Percentiles rank a stretch among this genome's conserved stretches.
These are phyloP conservation scores for Apophysomyces trapeziformis DNA, from an alignment of 371 early-diverging fungal genomes.

Conservation along the genomic window DNA sequence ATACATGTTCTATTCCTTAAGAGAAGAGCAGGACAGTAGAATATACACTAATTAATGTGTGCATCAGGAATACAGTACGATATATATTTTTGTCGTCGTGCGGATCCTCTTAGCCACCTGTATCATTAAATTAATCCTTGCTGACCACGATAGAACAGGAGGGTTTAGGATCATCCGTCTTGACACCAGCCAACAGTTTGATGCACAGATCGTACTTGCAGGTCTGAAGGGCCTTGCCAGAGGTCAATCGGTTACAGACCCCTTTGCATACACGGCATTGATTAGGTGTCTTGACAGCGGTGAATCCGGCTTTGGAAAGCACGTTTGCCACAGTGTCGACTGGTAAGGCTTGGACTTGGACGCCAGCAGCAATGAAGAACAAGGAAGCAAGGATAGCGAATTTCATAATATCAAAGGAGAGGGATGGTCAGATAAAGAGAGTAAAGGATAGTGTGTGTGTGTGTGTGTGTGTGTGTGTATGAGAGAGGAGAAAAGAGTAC, in stretches of 20 bases:
- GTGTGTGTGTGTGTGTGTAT: too few species aligned
- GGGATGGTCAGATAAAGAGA: background rate
- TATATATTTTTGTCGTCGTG: too few species aligned
- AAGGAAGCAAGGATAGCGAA: background rate
- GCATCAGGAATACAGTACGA: too few species aligned
- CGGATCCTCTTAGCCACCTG: too few species aligned
- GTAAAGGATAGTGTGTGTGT: background rate
- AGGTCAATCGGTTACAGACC: background rate
- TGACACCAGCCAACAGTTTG: background rate
- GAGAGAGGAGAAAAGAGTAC: too few species aligned
- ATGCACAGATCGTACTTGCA: slow-evolving; percentile 4
- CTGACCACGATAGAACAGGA: background rate
- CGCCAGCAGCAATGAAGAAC: slow-evolving; percentile 7
- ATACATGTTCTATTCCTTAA: too few species aligned
- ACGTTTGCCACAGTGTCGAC: background rate
- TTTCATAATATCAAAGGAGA: background rate
- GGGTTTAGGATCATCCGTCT: slow-evolving; percentile 1
- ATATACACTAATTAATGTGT: too few species aligned
- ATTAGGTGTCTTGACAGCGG: background rate
- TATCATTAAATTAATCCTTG: background rate
- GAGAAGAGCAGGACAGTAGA: too few species aligned
- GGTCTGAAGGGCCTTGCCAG: background rate
- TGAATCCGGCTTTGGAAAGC: background rate
- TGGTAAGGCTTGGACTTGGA: background rate
- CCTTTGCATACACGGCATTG: background rate